These are phyloP conservation scores for Sporisorium exsertum DNA, from an alignment of 1,284 basidiomycete species.

Conservation along the genomic window DNA sequence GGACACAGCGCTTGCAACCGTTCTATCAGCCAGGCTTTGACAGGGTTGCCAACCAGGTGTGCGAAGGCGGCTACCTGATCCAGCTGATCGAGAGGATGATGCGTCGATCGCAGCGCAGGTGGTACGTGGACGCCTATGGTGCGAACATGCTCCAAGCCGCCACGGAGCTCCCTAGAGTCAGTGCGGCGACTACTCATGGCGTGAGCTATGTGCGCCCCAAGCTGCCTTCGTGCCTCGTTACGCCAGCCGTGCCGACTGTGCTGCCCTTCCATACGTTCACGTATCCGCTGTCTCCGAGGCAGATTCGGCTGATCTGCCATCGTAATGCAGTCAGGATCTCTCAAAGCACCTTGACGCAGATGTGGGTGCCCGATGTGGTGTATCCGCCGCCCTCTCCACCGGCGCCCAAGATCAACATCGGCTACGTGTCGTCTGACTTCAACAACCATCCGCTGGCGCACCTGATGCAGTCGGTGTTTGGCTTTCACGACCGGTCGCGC, in stretches of 20 bases:
- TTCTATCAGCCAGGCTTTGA: conserved; percentile 70
- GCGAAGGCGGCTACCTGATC: conserved; percentile 74
- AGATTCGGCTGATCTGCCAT: conserved; percentile 75
- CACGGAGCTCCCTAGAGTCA: conserved; percentile 29
- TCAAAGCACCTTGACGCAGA: conserved; percentile 72
- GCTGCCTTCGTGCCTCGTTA: conserved; percentile 71
- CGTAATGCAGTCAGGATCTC: conserved; percentile 75
- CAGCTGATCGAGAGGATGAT: conserved; percentile 74
- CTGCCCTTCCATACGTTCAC: conserved; percentile 77
- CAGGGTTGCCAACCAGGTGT: conserved; percentile 64
- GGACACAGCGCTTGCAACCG: conserved; percentile 70
- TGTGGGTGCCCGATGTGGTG: conserved; percentile 73
- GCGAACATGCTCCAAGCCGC: conserved; percentile 3
- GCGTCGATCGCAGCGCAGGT: conserved; percentile 73
- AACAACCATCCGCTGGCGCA: conserved; percentile 77
- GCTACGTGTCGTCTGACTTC: conserved; percentile 76
- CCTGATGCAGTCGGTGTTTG: conserved; percentile 76
- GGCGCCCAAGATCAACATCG: conserved; percentile 73
- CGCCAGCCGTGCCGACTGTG: conserved; percentile 73
- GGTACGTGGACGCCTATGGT: conserved; percentile 72
- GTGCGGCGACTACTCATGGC: conserved; percentile 17
- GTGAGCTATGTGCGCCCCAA: conserved; percentile 65
- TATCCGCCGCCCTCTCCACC: conserved; percentile 74
- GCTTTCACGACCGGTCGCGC: conserved; percentile 72
- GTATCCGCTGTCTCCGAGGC: conserved; percentile 73